Conservation (phyloP, 495 filamentous ascomycete species). For the Penicillium flavigenum region DNA sequence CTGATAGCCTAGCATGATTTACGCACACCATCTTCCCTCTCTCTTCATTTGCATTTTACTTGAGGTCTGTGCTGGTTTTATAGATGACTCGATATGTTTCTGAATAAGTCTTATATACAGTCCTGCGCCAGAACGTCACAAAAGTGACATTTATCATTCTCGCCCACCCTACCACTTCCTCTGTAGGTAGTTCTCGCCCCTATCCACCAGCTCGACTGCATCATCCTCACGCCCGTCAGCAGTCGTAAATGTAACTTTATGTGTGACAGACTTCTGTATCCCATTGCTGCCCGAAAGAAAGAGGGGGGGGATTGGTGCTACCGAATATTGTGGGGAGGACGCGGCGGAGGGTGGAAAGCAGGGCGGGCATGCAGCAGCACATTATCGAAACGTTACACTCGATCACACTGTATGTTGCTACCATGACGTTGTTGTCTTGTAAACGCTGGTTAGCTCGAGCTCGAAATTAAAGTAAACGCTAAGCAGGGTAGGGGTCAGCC, state of each 20-base stretch:
- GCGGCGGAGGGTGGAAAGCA: not conserved
- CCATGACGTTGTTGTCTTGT: conserved; percentile 1
- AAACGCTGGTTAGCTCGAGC: not conserved
- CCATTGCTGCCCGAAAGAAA: not conserved
- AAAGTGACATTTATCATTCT: not conserved
- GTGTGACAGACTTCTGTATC: not conserved
- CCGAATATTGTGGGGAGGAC: not conserved
- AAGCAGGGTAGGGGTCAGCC: not conserved
- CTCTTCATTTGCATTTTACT: too few species aligned
- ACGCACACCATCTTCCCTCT: too few species aligned
- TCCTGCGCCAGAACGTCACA: too few species aligned
- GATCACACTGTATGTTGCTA: not conserved
- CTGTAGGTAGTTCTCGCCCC: not conserved
- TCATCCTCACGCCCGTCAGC: not conserved
- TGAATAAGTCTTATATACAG: too few species aligned
- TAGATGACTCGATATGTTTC: too few species aligned
- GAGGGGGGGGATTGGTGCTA: too few species aligned
- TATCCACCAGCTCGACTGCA: not conserved
- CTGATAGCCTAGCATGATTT: too few species aligned
- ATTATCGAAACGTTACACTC: conserved; percentile 1
- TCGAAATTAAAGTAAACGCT: not conserved
- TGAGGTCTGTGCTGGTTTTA: too few species aligned
- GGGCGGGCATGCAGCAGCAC: conserved; percentile 1
- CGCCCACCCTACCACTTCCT: not conserved
- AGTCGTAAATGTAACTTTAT: not conserved